These are phyloP conservation scores for Panellus pusillus DNA, from an alignment of 768 basidiomycete genomes.

Conservation along the genomic window DNA sequence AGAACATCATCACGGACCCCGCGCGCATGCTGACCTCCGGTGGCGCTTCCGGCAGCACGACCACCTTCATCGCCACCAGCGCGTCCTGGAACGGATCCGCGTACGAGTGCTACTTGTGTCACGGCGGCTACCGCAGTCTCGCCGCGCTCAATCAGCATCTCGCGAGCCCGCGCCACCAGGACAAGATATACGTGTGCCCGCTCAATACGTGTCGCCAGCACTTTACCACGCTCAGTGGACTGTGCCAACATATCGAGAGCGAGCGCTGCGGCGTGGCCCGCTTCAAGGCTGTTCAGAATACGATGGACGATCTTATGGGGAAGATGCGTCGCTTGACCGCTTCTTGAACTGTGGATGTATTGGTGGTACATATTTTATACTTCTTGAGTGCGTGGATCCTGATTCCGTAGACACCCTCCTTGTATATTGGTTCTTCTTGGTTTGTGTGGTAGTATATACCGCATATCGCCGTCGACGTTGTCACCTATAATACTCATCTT, in stretches of 20 bases:
- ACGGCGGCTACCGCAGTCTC: constrained; percentile 40
- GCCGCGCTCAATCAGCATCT: constrained; percentile 59
- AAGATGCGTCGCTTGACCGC: constrained; percentile 26
- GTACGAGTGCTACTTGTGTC: constrained; percentile 70
- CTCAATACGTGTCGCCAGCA: constrained; percentile 38
- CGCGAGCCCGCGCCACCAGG: constrained; percentile 58
- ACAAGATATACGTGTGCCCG: constrained; percentile 57
- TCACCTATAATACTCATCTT: too few species aligned
- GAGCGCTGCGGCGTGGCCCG: constrained; percentile 30
- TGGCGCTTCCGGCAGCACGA: constrained; percentile 17
- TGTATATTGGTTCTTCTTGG: too few species aligned
- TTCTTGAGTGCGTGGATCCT: too few species aligned
- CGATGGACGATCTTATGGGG: constrained; percentile 37
- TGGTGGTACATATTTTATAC: too few species aligned
- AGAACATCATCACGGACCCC: constrained; percentile 56
- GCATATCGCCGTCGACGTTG: too few species aligned
- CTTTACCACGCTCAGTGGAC: constrained; percentile 55
- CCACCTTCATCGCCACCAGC: constrained; percentile 31
- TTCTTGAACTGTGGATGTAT: not conserved
- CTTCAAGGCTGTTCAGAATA: constrained; percentile 42
- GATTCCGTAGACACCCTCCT: too few species aligned
- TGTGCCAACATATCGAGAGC: constrained; percentile 69
- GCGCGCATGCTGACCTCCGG: constrained; percentile 45
- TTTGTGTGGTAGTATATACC: too few species aligned
- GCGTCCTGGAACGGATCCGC: constrained; percentile 44